phyloP scores from a whole-genome alignment of 1,284 basidiomycete species.

The Melampsora abietis-canadensis region DNA sequence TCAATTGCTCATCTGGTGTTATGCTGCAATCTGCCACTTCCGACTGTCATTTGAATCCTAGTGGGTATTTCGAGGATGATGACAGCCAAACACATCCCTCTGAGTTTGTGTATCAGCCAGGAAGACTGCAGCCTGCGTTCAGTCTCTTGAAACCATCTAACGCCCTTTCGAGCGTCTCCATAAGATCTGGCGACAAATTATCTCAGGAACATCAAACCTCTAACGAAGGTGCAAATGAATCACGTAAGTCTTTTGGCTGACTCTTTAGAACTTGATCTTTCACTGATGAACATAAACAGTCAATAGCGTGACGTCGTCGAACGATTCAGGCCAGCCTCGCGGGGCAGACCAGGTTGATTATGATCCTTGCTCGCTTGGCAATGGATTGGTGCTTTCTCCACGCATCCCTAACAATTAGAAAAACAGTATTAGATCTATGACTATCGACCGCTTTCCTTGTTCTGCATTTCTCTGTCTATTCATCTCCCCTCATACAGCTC shows the following conservation, averaged over 20 bases:
- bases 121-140: background rate
- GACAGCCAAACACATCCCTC: background rate
- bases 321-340: background rate
- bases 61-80: background rate
- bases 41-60: background rate
- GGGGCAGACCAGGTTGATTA: background rate
- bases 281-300: background rate
- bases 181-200: background rate
- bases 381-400: background rate
- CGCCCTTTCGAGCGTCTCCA: background rate
- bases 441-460: background rate
- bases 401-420: background rate
- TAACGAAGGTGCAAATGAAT: background rate
- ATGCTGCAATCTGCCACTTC: background rate
- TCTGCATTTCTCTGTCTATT: background rate
- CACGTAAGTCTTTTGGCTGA: background rate
- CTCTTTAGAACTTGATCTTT: background rate
- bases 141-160: conserved; percentile 1
- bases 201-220: background rate
- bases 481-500: background rate
- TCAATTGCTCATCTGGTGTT: background rate
- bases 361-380: background rate
- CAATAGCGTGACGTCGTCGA: background rate
- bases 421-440: background rate
- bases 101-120: background rate